Evolutionary conservation across 1,284 basidiomycete species (phyloP).

Genomic region (Malassezia globosa): DNA sequence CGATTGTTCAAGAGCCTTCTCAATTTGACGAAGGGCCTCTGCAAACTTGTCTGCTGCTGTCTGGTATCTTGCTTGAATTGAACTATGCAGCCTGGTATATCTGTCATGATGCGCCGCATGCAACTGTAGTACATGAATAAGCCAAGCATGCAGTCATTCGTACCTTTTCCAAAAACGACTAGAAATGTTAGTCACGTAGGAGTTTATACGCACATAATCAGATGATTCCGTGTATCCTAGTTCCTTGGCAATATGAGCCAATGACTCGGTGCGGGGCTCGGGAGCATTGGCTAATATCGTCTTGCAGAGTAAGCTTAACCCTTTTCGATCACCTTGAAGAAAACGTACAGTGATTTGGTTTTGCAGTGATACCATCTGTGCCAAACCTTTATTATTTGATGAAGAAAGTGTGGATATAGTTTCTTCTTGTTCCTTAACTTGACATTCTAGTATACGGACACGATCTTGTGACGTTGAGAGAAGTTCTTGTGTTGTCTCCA

Average conservation of each 20-base stretch:
- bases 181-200: background rate
- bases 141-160: no score
- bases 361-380: background rate
- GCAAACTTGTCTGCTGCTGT: background rate
- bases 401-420: background rate
- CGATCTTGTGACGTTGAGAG: background rate
- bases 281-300: background rate
- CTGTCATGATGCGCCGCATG: conserved; percentile 17
- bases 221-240: conserved; percentile 5
- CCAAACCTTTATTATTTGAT: background rate
- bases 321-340: background rate
- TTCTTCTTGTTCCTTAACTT: background rate
- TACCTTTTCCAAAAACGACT: conserved; percentile 10
- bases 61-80: background rate
- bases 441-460: background rate
- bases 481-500: background rate
- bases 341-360: background rate
- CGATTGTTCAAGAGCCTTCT: background rate
- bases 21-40: background rate
- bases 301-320: no score
- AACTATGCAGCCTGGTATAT: conserved; percentile 1
- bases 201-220: conserved; percentile 14
- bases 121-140: conserved; percentile 5
- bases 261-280: background rate
- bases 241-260: conserved; percentile 1